phyloP scores from a whole-genome alignment of 192 early-diverging fungal genomes.

The Lobosporangium transversale region DNA sequence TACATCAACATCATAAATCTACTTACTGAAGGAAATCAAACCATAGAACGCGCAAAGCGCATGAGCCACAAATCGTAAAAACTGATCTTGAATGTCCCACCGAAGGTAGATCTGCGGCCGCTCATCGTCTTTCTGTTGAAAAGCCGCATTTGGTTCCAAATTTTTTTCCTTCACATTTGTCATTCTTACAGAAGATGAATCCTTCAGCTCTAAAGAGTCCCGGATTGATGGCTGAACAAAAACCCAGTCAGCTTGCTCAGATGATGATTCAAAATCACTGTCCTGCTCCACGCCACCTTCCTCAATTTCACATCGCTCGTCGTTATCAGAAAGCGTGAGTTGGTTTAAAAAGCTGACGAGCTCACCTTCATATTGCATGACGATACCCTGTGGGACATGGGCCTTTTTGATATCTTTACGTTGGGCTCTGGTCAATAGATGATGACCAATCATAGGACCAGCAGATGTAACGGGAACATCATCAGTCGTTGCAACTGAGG shows the following conservation, averaged over 20 bases:
- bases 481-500: not conserved
- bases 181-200: not conserved
- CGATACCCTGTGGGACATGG: constrained; percentile 60
- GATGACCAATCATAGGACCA: constrained; percentile 11
- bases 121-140: constrained; percentile 4
- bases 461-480: not conserved
- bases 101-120: constrained; percentile 42
- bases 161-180: constrained; percentile 3
- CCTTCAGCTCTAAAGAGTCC: not conserved
- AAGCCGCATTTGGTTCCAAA: not conserved
- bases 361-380: constrained; percentile 58
- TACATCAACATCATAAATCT: too few relatives aligned
- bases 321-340: constrained; percentile 27
- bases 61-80: constrained; percentile 61
- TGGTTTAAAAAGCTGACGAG: constrained; percentile 57
- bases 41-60: constrained; percentile 58
- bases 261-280: not conserved
- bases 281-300: not conserved
- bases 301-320: too few relatives aligned
- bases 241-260: constrained; percentile 19
- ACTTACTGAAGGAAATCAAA: constrained; percentile 63
- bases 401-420: constrained; percentile 59
- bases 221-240: constrained; percentile 9
- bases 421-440: constrained; percentile 42
- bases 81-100: constrained; percentile 60